These are phyloP conservation scores for Colletotrichum sp. DNA, from an alignment of 2,329 filamentous ascomycete species.

Conservation along the genomic window DNA sequence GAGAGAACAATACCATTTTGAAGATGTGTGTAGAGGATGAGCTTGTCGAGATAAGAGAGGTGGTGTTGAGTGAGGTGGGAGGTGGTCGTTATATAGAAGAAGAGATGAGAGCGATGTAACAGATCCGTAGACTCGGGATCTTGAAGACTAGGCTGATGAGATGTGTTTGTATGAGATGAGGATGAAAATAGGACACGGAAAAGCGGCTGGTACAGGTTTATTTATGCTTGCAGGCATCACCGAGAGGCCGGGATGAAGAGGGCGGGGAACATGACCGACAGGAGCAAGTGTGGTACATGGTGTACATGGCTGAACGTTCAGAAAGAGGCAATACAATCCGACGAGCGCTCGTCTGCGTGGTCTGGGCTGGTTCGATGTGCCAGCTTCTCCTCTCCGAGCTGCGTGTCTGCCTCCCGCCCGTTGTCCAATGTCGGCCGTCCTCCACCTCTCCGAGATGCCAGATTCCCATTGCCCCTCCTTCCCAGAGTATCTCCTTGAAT, in stretches of 20 bases:
- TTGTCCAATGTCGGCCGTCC: background rate
- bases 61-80: background rate
- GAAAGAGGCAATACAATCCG: slow-evolving; percentile 18
- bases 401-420: background rate
- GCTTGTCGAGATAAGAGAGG: background rate
- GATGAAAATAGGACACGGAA: background rate
- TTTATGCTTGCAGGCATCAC: slow-evolving; percentile 16
- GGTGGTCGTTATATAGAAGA: slow-evolving; percentile 7
- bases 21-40: background rate
- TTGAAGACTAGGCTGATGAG: background rate
- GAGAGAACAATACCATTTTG: slow-evolving; percentile 37
- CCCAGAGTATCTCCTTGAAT: slow-evolving; percentile 18
- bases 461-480: slow-evolving; percentile 14
- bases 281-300: background rate
- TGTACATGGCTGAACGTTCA: background rate
- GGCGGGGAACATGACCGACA: slow-evolving; percentile 2
- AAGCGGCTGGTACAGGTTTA: slow-evolving; percentile 4
- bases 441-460: slow-evolving; percentile 22
- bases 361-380: background rate
- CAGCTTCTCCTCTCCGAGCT: background rate
- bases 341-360: background rate
- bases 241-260: background rate
- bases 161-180: slow-evolving; percentile 10
- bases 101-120: background rate
- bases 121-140: background rate